phyloP scores from a whole-genome alignment of 805 yeast species.

The Candida boidinii region DNA sequence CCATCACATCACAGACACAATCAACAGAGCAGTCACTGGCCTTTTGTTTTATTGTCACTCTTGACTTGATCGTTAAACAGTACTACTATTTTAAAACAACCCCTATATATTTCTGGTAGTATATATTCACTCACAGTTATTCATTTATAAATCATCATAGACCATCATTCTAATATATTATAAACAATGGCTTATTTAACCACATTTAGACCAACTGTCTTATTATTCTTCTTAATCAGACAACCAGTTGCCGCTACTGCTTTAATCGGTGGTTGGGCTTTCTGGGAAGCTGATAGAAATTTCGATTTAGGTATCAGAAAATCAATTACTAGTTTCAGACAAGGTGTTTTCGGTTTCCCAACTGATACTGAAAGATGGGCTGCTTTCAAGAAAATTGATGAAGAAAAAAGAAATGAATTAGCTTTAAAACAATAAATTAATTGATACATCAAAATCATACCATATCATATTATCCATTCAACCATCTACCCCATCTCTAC shows the following conservation, averaged over 20 bases:
- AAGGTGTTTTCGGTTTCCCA: slow-evolving; percentile 23
- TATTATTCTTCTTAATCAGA: slow-evolving; percentile 26
- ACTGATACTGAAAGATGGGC: slow-evolving; percentile 21
- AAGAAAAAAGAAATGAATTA: slow-evolving; percentile 18
- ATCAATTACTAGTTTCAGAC: slow-evolving; percentile 18
- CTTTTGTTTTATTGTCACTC: too few species aligned
- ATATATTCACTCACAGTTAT: too few species aligned
- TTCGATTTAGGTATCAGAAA: slow-evolving; percentile 23
- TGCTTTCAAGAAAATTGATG: slow-evolving; percentile 23
- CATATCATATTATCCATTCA: too few species aligned
- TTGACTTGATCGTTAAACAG: too few species aligned
- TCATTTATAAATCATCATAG: not conserved
- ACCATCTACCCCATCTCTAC: too few species aligned
- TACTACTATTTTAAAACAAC: too few species aligned
- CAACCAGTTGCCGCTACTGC: slow-evolving; percentile 29
- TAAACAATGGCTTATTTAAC: slow-evolving; percentile 13
- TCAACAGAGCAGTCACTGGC: too few species aligned
- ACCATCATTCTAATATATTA: too few species aligned
- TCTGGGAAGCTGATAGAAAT: slow-evolving; percentile 29
- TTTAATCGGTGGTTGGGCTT: slow-evolving; percentile 21
- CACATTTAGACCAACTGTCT: slow-evolving; percentile 27
- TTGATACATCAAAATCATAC: too few species aligned
- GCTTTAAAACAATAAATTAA: too few species aligned
- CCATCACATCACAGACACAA: too few species aligned
- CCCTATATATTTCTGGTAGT: too few species aligned